Evolutionary conservation across 768 basidiomycete genomes (phyloP), one percentile per base, ranked within the genome.

Genomic region (Chlorophyllum brunneum): DNA sequence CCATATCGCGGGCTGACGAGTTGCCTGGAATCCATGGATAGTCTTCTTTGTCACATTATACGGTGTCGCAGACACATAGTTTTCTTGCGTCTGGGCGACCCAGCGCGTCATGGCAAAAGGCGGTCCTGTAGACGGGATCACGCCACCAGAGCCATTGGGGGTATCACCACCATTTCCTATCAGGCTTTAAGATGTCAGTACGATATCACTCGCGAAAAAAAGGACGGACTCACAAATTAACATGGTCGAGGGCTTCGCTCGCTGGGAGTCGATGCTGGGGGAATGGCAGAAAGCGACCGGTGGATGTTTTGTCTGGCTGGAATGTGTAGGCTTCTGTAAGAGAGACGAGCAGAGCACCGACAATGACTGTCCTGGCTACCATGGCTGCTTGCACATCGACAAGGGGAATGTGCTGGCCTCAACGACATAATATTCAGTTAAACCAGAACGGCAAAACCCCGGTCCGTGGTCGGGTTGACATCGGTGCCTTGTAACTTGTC

Each of bases 41-140:
- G 55, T 60, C 18, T 31, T 50, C 42, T 47, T 53, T 4, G 56
- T 48, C 34, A 55, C 54, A 63, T 88, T 87, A 60, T 85, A 88
- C 3, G 86, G 84, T 1, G 81, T 81, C 8, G 82, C 75, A 4
- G 85, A 88, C 41, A 87, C 85, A 55, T 85, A 88, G 67, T 88
- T 89, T 51, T 81, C 70, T 53, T 86, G 78, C 7, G 86, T 91
- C 65, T 88, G 86, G 0, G 88, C 86, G 9, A 88, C 85, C 89
- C 90, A 91, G 27, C 90, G 78, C 0, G 88, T 90, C 88, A 90
- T 90, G 4, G 79, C 89, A 59, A 92, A 92, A 0, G 90, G 90
- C 2, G 88, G 87, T 4, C 81, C 82, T 2, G 77, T 77, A 29
- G 82, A 84, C 0, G 87, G 86, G 41, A 89, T 87, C 85, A 86